A percentile compares a stretch with the other conserved stretches of the same genome.
Conservation (phyloP, 2,329 filamentous ascomycete genomes). For the Monilinia fructicola region DNA sequence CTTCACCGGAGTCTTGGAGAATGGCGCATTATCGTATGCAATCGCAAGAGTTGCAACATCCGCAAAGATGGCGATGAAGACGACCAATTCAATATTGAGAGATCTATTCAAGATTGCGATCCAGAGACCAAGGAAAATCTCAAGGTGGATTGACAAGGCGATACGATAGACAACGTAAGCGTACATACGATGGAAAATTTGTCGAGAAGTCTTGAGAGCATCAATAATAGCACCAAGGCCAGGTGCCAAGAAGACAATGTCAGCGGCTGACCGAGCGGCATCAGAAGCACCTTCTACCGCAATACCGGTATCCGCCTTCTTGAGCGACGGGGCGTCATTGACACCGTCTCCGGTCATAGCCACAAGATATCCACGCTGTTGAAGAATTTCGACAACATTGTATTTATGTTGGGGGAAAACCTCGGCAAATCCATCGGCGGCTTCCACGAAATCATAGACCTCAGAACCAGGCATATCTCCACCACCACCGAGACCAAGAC, state of each 20-base stretch:
- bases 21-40: constrained; percentile 89
- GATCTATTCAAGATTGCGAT: constrained; percentile 83
- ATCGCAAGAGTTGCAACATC: constrained; percentile 91
- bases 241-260: constrained; percentile 90
- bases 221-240: constrained; percentile 92
- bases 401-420: constrained; percentile 96
- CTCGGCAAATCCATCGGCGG: constrained; percentile 91
- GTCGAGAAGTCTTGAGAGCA: constrained; percentile 86
- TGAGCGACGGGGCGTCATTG: constrained; percentile 88
- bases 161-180: constrained; percentile 96
- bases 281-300: constrained; percentile 90
- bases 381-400: constrained; percentile 88
- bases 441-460: constrained; percentile 93
- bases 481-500: constrained; percentile 83
- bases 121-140: constrained; percentile 90
- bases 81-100: constrained; percentile 82
- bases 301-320: constrained; percentile 96
- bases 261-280: constrained; percentile 84
- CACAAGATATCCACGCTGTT: constrained; percentile 89
- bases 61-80: constrained; percentile 93
- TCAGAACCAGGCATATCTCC: constrained; percentile 92
- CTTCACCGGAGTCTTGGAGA: constrained; percentile 82
- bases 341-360: constrained; percentile 97
- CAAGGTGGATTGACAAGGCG: constrained; percentile 83
- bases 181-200: constrained; percentile 97